phyloP scores from a whole-genome alignment of 176 grass and related monocot species.

The Dactylis glomerata region DNA sequence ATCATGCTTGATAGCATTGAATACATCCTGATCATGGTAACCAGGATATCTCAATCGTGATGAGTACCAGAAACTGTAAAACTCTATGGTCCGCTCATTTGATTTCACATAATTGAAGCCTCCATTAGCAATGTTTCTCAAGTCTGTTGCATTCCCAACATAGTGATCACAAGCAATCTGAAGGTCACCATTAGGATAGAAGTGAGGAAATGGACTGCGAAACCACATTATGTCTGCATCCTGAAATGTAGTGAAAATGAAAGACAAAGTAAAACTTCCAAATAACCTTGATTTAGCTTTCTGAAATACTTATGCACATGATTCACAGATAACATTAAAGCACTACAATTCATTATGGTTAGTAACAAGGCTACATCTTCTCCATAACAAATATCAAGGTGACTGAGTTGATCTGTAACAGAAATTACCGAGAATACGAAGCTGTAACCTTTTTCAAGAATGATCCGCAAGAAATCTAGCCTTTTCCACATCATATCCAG shows the following conservation, averaged over 20 bases:
- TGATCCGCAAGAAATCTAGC: conserved; percentile 58
- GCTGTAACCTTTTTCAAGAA: conserved; percentile 70
- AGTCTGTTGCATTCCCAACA: conserved; percentile 52
- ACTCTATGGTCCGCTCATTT: conserved; percentile 73
- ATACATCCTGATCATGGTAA: conserved; percentile 77
- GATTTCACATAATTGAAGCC: conserved; percentile 80
- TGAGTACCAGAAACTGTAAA: conserved; percentile 73
- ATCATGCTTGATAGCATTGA: conserved; percentile 76
- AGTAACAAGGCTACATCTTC: not conserved
- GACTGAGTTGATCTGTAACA: not conserved
- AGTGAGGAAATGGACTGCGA: conserved; percentile 66
- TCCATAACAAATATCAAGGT: not conserved
- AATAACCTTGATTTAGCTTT: not conserved
- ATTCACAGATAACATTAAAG: conserved; percentile 2
- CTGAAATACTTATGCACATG: not conserved
- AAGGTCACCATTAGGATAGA: conserved; percentile 68
- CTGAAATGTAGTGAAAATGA: conserved; percentile 32
- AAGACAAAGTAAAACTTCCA: not conserved
- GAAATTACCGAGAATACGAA: conserved; percentile 72
- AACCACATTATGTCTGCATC: conserved; percentile 83
- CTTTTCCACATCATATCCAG: conserved; percentile 84
- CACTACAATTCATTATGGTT: not conserved
- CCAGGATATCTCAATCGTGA: conserved; percentile 63
- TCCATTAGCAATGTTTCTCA: conserved; percentile 69
- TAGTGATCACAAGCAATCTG: conserved; percentile 74